Conservation (phyloP, 116 monocot species). For the Phalaenopsis hybrid region DNA sequence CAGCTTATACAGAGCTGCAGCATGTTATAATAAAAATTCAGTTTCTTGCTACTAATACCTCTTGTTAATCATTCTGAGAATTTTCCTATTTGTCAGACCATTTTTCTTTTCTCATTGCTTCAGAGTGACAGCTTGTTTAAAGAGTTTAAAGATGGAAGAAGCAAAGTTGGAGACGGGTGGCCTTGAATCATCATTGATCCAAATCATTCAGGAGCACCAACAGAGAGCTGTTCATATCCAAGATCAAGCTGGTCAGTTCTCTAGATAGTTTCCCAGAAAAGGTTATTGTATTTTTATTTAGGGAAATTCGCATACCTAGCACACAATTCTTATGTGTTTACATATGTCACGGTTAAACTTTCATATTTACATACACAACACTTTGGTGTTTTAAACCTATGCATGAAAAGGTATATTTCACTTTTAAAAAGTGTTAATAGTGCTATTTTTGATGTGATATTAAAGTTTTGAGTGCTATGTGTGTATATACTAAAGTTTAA, state of each 20-base stretch:
- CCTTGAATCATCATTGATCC: constrained; percentile 49
- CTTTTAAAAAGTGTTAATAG: too few species aligned
- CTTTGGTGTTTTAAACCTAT: too few species aligned
- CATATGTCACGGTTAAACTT: too few species aligned
- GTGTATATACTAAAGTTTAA: too few species aligned
- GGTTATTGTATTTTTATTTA: background rate
- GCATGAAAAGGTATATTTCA: too few species aligned
- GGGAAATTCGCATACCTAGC: too few species aligned
- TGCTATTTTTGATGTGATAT: too few species aligned
- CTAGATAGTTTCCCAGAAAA: background rate
- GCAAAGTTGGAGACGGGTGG: constrained; percentile 11
- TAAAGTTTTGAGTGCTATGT: too few species aligned
- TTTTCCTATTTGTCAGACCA: background rate
- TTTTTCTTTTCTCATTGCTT: background rate
- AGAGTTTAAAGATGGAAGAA: constrained; percentile 25
- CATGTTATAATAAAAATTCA: background rate
- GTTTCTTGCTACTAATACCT: background rate
- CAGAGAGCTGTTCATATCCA: constrained; percentile 26
- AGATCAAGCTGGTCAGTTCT: constrained; percentile 40
- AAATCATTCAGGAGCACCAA: constrained; percentile 61
- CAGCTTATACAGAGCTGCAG: background rate
- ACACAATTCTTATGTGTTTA: too few species aligned
- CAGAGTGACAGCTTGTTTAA: background rate
- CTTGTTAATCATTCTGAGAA: background rate
- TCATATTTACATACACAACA: too few species aligned